Percentiles rank a stretch among this genome's conserved stretches.
These are phyloP conservation scores for Oryza rufipogon DNA, from an alignment of 176 grass and related monocot genomes.

Conservation along the genomic window DNA sequence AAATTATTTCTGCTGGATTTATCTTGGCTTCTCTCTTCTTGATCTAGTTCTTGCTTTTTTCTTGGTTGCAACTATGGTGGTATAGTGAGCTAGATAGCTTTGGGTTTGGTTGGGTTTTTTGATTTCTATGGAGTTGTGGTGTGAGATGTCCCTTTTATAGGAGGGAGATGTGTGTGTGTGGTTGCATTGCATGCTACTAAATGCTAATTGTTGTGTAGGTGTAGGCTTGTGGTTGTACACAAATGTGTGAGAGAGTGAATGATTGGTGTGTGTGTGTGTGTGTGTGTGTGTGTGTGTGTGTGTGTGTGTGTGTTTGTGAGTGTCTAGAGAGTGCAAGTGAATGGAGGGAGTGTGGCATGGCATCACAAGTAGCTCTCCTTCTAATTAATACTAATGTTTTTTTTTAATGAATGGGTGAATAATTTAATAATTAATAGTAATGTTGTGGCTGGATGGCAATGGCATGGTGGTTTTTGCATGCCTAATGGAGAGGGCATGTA, in stretches of 20 bases:
- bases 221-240: slow-evolving; percentile 42
- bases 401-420: not conserved
- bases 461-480: slow-evolving; percentile 29
- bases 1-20: not conserved
- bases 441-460: slow-evolving; percentile 30
- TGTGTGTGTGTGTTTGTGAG: not conserved
- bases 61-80: too few species aligned
- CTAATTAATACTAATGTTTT: slow-evolving; percentile 16
- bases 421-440: slow-evolving; percentile 5
- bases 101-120: not conserved
- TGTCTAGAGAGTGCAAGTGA: slow-evolving; percentile 36
- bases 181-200: not conserved
- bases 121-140: slow-evolving; percentile 27
- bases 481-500: slow-evolving; percentile 40
- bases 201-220: slow-evolving; percentile 40
- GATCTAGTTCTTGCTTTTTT: too few species aligned
- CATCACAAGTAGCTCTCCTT: slow-evolving; percentile 22
- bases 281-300: not conserved
- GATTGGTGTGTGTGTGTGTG: slow-evolving; percentile 22
- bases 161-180: not conserved
- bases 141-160: slow-evolving; percentile 47
- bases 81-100: too few species aligned
- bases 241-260: slow-evolving; percentile 9
- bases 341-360: slow-evolving; percentile 10
- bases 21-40: not conserved